Evolutionary conservation across 2,329 filamentous ascomycete genomes (phyloP).

Genomic region (Cadophora luteo-olivacea): DNA sequence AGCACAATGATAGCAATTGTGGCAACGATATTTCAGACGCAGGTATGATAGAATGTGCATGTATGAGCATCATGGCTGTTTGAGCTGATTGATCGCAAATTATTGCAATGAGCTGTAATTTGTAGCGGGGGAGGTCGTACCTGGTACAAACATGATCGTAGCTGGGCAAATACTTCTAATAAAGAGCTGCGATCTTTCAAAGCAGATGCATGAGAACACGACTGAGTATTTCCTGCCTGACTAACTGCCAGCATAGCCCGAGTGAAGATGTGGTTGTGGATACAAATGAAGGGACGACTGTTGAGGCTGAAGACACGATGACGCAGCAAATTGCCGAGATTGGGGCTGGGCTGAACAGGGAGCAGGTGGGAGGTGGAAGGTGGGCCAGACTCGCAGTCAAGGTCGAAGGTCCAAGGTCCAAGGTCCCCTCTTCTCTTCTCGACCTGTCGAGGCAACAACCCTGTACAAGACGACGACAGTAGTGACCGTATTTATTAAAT

Average conservation of each 20-base stretch:
- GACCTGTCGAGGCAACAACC: conserved; percentile 7
- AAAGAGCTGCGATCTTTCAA: neutral
- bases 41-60: neutral
- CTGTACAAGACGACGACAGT: conserved; percentile 11
- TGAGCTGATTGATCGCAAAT: neutral
- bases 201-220: neutral
- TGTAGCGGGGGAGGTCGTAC: neutral
- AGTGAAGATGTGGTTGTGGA: neutral
- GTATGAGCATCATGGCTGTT: neutral
- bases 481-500: neutral
- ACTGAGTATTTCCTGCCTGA: neutral
- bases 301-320: conserved; percentile 12
- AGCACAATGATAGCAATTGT: neutral
- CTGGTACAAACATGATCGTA: neutral
- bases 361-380: neutral
- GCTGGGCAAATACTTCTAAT: conserved; percentile 3
- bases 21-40: neutral
- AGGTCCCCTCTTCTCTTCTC: neutral
- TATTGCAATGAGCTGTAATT: neutral
- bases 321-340: conserved; percentile 10
- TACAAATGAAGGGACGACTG: neutral
- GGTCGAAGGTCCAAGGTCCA: too few species aligned
- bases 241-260: neutral
- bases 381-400: neutral
- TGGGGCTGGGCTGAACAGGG: conserved; percentile 17